A percentile compares a stretch with the other conserved stretches of the same genome.
Conservation (phyloP, 2,329 filamentous ascomycete genomes). For the Cladosporium colombiae region DNA sequence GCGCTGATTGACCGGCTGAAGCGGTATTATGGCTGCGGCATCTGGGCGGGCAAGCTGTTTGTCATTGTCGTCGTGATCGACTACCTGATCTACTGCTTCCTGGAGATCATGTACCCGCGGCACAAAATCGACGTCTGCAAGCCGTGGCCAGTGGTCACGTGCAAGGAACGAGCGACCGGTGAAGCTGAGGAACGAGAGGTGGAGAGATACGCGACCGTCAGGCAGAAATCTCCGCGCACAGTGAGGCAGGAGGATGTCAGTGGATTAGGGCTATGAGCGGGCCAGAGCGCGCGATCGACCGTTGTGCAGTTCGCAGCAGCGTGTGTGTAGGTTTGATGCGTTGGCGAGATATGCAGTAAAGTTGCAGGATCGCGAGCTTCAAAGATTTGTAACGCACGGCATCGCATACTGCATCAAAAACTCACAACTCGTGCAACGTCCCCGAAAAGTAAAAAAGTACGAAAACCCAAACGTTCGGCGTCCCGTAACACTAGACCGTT, state of each 20-base stretch:
- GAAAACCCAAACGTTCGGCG: not conserved
- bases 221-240: conserved; percentile 21
- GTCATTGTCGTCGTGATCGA: conserved; percentile 93
- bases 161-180: conserved; percentile 4
- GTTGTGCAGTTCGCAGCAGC: not conserved
- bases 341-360: not conserved
- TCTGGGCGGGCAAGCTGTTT: conserved; percentile 97
- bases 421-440: not conserved
- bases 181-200: conserved; percentile 17
- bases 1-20: conserved; percentile 93
- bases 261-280: conserved; percentile 12
- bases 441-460: not conserved
- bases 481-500: not conserved
- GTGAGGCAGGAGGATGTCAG: conserved; percentile 10
- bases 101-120: conserved; percentile 84
- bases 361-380: not conserved
- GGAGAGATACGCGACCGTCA: conserved; percentile 22
- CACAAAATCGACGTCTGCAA: conserved; percentile 84
- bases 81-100: conserved; percentile 83
- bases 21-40: conserved; percentile 94
- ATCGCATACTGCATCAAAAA: not conserved
- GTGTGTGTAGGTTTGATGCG: not conserved
- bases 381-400: not conserved
- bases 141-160: conserved; percentile 68
- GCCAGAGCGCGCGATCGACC: conserved; percentile 4